Conservation (phyloP, 805 yeast species). For the Yarrowia porcina region DNA sequence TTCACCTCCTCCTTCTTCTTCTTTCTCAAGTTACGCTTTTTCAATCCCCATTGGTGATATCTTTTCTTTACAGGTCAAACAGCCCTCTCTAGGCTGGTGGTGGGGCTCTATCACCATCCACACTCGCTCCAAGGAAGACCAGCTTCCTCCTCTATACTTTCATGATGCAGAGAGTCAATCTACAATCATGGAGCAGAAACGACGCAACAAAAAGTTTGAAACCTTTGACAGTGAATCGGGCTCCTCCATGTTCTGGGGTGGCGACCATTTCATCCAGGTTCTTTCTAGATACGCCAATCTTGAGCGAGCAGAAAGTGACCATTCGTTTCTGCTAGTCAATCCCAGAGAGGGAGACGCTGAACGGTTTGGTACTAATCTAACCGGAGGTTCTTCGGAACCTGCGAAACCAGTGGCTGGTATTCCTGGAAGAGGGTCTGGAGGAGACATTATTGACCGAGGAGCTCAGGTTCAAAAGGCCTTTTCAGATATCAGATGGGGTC, state of each 20-base stretch:
- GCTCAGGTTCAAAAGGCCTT: conserved; percentile 48
- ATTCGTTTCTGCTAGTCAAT: conserved; percentile 69
- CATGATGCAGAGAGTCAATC: conserved; percentile 87
- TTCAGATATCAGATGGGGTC: conserved; percentile 76
- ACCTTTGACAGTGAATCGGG: conserved; percentile 54
- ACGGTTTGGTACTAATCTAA: conserved; percentile 51
- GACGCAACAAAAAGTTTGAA: conserved; percentile 63
- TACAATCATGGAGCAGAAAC: conserved; percentile 58
- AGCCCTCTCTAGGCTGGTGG: conserved; percentile 88
- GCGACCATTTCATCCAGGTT: conserved; percentile 63
- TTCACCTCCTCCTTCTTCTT: conserved; percentile 50
- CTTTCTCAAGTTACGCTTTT: conserved; percentile 65
- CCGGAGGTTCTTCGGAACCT: conserved; percentile 41
- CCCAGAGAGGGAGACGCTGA: conserved; percentile 61
- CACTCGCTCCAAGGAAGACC: conserved; percentile 51
- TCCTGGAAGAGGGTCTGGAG: conserved; percentile 25
- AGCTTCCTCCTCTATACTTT: conserved; percentile 81
- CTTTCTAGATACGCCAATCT: conserved; percentile 56
- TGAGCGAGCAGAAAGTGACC: conserved; percentile 68
- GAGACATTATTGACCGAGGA: conserved; percentile 38
- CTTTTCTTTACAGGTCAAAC: conserved; percentile 77
- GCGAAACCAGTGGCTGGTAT: conserved; percentile 20
- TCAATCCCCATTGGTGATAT: conserved; percentile 56
- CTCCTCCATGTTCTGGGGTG: conserved; percentile 82
- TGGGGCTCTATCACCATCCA: conserved; percentile 79